A percentile compares a stretch with the other conserved stretches of the same genome.
These are phyloP conservation scores for Royoungia palumana DNA, from an alignment of 768 basidiomycete genomes.

Conservation along the genomic window DNA sequence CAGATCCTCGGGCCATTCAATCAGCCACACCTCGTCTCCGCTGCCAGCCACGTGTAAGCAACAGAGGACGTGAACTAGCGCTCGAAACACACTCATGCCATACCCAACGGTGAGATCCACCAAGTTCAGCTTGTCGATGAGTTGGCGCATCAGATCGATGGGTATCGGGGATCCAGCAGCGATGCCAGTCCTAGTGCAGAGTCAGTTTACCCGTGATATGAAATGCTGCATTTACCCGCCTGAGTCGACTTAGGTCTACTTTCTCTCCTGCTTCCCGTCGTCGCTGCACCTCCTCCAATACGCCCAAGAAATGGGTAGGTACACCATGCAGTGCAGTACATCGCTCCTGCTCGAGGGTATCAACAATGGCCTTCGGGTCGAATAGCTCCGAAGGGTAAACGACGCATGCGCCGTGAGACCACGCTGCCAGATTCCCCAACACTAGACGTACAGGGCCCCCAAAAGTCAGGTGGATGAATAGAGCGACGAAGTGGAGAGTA, in stretches of 20 bases:
- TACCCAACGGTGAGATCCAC: constrained; percentile 73
- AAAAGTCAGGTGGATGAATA: constrained; percentile 11
- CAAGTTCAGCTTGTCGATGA: constrained; percentile 66
- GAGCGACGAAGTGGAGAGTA: constrained; percentile 22
- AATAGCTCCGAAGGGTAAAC: constrained; percentile 72
- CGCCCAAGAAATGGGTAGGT: constrained; percentile 80
- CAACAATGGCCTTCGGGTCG: constrained; percentile 63
- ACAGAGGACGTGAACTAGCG: background rate
- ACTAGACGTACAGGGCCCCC: constrained; percentile 54
- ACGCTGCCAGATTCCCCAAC: constrained; percentile 77
- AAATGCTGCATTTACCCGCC: constrained; percentile 39
- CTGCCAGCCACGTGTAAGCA: constrained; percentile 35
- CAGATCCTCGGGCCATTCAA: background rate
- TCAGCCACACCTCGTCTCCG: constrained; percentile 59
- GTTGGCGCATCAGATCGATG: constrained; percentile 71
- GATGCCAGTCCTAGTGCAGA: constrained; percentile 62
- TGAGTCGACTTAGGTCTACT: constrained; percentile 48
- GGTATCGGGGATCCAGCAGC: constrained; percentile 79
- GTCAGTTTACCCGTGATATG: background rate
- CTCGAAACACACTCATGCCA: constrained; percentile 71
- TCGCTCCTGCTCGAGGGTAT: constrained; percentile 61
- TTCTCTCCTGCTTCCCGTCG: constrained; percentile 44
- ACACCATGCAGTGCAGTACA: constrained; percentile 84
- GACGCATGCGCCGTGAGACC: constrained; percentile 68
- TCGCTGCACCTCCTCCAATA: constrained; percentile 63